A percentile compares a stretch with the other conserved stretches of the same genome.
Evolutionary conservation across 495 filamentous ascomycete species (phyloP).

Genomic region (Neurospora sp.): DNA sequence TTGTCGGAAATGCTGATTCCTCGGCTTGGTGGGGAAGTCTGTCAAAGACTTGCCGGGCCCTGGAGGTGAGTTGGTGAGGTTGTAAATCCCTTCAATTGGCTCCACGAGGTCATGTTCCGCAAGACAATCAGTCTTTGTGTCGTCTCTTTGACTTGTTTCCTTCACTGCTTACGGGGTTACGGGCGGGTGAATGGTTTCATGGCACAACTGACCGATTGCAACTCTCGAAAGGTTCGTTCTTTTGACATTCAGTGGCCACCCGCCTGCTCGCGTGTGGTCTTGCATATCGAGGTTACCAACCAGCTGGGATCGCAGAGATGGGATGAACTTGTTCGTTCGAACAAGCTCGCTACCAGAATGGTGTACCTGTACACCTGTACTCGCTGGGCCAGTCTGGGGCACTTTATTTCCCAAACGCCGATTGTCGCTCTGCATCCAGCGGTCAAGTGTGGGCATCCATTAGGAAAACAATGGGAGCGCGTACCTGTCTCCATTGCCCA

Average conservation of each 20-base stretch:
- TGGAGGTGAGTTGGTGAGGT: background rate
- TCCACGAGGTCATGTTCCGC: background rate
- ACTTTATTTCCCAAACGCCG: background rate
- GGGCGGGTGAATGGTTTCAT: conserved; percentile 1
- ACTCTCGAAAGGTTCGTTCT: background rate
- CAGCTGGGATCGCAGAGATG: background rate
- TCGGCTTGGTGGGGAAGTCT: background rate
- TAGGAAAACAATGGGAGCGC: background rate
- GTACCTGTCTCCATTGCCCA: background rate
- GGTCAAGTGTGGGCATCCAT: background rate
- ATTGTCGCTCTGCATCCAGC: background rate
- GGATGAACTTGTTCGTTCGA: background rate
- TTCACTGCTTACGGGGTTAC: background rate
- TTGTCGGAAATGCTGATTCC: background rate
- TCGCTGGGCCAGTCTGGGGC: background rate
- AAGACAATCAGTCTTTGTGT: background rate
- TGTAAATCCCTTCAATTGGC: background rate
- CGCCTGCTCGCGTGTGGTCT: background rate
- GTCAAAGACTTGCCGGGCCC: background rate
- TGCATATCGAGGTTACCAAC: background rate
- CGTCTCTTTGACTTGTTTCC: background rate
- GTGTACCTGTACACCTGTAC: background rate
- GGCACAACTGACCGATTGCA: conserved; percentile 7
- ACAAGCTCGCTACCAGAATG: background rate
- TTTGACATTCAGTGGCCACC: background rate